Evolutionary conservation across 2,329 filamentous ascomycete species (phyloP).

Genomic region (Ophiocordyceps polyrhachis-furcata): DNA sequence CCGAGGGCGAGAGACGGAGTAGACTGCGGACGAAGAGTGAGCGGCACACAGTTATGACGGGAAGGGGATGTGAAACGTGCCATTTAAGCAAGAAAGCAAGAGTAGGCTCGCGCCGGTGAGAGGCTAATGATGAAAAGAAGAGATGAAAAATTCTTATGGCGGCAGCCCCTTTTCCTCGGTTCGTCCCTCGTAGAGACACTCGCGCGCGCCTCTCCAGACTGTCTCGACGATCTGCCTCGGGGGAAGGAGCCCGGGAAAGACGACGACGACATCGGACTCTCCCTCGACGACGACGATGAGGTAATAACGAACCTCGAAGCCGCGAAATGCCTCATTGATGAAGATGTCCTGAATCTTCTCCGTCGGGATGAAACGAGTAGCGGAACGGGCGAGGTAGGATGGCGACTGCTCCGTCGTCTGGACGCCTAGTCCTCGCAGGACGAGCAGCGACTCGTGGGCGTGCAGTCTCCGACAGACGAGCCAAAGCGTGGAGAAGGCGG

Average conservation of each 20-base stretch:
- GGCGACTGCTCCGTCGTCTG: constrained; percentile 53
- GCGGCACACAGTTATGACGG: neutral
- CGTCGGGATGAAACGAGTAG: constrained; percentile 59
- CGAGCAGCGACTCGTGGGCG: constrained; percentile 65
- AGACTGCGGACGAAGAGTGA: no score
- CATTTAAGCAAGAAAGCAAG: neutral
- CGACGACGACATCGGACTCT: constrained; percentile 79
- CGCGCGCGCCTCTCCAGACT: constrained; percentile 74
- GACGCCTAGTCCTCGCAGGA: constrained; percentile 75
- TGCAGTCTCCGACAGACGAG: constrained; percentile 26
- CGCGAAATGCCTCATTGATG: constrained; percentile 85
- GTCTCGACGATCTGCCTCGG: constrained; percentile 57
- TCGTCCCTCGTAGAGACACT: constrained; percentile 51
- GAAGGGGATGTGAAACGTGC: neutral
- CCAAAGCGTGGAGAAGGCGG: constrained; percentile 20
- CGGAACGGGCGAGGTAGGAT: constrained; percentile 37
- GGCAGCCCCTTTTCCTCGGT: constrained; percentile 13
- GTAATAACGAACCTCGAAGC: constrained; percentile 82
- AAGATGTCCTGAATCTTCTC: constrained; percentile 83
- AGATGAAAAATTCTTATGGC: neutral
- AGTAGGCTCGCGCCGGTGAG: no score
- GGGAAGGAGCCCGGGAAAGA: constrained; percentile 72
- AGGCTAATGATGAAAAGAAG: neutral
- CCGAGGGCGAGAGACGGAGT: constrained; percentile 12
- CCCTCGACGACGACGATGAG: constrained; percentile 78